Evolutionary conservation across 345 rosid genomes (phyloP), one percentile per base, ranked within the genome.

Genomic region (Alliaria petiolata): DNA sequence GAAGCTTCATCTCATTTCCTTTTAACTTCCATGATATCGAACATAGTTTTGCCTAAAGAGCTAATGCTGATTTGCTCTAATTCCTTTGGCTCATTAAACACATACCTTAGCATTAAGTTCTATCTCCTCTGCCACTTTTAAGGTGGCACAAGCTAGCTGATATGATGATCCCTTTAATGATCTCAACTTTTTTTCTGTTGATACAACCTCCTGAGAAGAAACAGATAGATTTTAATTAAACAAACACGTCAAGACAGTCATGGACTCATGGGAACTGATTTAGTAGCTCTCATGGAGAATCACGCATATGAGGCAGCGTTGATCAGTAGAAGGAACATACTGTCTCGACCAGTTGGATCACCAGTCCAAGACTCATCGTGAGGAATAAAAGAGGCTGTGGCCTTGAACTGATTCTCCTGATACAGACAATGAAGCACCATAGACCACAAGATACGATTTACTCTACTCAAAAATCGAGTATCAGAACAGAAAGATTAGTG

Each of bases 121-220:
- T 31, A 72, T 82, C 70, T 83, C 87, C 69, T 83, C 70, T 1
- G 89, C 85, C 64, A 79, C 86, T 63, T 74, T 61, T 25, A 80
- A 75, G 35, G 82, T 82, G 45, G 85, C 84, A 66, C 64, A 74
- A 50, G 87, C 85, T 59, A 89, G 86, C 62, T 16, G 20, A 50
- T 11, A 50, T 25, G 49, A 26, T 46, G 90, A 87, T 58, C 75
- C 82, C 38, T 79, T 67, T 1, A 76, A 45, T 30, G 86, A 88
- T 52, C 30, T 22, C 25, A 22, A 22, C 25, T 22, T 22, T n/a
- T 14, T 35, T 28, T 7, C 1, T 13, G 50, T 60, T n/a, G 33
- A 42, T 10, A n/a, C 22, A n/a, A n/a, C 35, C 49, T 63, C 55
- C 46, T 7, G 34, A 38, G 3, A 38, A 39, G 14, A 55, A 30